Evolutionary conservation across 192 early-diverging fungal species (phyloP).

Genomic region (Coemansia sp.): DNA sequence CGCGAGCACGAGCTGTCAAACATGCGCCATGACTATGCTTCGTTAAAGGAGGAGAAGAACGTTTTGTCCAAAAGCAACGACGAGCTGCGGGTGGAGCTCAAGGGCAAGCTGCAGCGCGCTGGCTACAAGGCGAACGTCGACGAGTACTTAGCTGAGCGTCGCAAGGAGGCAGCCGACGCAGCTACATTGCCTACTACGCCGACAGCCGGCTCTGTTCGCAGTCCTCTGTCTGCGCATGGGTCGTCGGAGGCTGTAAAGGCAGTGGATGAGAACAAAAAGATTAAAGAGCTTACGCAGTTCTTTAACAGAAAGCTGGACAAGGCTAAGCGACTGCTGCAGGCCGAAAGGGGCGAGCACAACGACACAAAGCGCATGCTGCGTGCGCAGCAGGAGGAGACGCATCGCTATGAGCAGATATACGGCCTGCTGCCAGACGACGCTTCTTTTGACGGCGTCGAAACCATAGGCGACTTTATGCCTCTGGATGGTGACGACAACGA

Average conservation of each 20-base stretch:
- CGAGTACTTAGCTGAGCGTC: constrained; percentile 47
- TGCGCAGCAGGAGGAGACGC: constrained; percentile 40
- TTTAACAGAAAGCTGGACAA: constrained; percentile 47
- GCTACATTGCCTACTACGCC: neutral
- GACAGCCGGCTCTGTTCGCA: neutral
- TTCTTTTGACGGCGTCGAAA: constrained; percentile 19
- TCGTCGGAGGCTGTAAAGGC: neutral
- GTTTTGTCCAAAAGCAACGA: constrained; percentile 61
- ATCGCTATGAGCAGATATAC: constrained; percentile 41
- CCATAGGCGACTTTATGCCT: constrained; percentile 34
- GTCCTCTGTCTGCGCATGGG: neutral
- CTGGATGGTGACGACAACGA: neutral
- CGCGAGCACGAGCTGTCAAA: constrained; percentile 66
- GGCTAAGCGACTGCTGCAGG: constrained; percentile 37
- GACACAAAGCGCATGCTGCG: constrained; percentile 34
- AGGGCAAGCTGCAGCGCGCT: constrained; percentile 54
- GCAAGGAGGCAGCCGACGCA: constrained; percentile 7
- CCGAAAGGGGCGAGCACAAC: constrained; percentile 23
- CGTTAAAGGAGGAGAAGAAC: constrained; percentile 65
- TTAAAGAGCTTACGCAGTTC: constrained; percentile 43
- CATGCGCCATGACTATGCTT: constrained; percentile 58
- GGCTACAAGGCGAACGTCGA: constrained; percentile 52
- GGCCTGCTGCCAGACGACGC: constrained; percentile 37
- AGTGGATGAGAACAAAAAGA: constrained; percentile 33
- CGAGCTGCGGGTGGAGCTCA: constrained; percentile 60